Conservation (phyloP, 768 basidiomycete genomes). For the Mycena haematopus region DNA sequence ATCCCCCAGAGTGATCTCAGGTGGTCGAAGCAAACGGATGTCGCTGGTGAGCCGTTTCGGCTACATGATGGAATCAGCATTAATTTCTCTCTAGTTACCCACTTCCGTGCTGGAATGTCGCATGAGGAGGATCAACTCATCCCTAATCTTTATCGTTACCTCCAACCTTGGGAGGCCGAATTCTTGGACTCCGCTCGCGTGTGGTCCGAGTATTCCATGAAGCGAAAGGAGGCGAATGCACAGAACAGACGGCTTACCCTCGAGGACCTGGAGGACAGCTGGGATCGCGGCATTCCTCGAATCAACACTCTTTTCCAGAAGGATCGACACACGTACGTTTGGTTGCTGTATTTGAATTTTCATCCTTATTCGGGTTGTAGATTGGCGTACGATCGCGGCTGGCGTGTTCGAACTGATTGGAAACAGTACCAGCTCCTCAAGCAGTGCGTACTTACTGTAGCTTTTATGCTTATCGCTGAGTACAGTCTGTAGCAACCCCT, state of each 20-base stretch:
- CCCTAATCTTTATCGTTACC: slow-evolving; percentile 95
- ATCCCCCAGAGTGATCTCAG: slow-evolving; percentile 97
- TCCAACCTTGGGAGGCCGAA: slow-evolving; percentile 97
- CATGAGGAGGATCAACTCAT: slow-evolving; percentile 95
- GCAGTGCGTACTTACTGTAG: slow-evolving; percentile 59
- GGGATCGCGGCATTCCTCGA: slow-evolving; percentile 98
- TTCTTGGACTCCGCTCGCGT: slow-evolving; percentile 98
- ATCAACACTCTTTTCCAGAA: slow-evolving; percentile 99
- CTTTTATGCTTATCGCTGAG: neutral
- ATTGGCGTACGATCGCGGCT: slow-evolving; percentile 97
- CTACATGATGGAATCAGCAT: neutral
- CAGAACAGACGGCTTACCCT: slow-evolving; percentile 96
- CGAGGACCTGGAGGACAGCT: slow-evolving; percentile 97
- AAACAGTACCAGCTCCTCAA: slow-evolving; percentile 95
- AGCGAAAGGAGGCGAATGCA: slow-evolving; percentile 98
- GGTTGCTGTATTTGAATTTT: neutral
- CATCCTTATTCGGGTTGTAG: slow-evolving; percentile 41
- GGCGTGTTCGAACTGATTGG: slow-evolving; percentile 98
- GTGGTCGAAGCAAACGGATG: slow-evolving; percentile 98
- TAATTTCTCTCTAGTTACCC: slow-evolving; percentile 66
- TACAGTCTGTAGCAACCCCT: slow-evolving; percentile 73
- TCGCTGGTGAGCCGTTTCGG: slow-evolving; percentile 62
- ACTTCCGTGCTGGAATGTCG: slow-evolving; percentile 99
- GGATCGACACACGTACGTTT: slow-evolving; percentile 85
- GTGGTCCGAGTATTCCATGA: slow-evolving; percentile 99